Evolutionary conservation across 2,329 filamentous ascomycete genomes (phyloP).

Genomic region (Penicillium sp.): DNA sequence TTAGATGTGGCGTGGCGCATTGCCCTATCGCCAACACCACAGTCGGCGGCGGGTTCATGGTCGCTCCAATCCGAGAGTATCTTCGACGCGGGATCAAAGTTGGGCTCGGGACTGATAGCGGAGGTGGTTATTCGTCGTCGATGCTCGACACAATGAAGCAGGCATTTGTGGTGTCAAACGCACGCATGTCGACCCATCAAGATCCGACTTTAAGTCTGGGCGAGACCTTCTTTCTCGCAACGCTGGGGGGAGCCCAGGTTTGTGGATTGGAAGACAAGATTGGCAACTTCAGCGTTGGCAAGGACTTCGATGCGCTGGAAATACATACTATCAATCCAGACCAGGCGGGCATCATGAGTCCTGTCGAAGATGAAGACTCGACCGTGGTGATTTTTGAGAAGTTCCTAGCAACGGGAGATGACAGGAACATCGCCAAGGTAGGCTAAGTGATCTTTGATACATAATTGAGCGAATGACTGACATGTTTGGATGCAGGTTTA

Average conservation of each 20-base stretch:
- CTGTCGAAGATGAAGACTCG: slow-evolving; percentile 48
- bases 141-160: slow-evolving; percentile 47
- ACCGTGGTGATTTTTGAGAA: slow-evolving; percentile 52
- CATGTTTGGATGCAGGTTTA: slow-evolving; percentile 25
- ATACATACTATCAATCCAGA: slow-evolving; percentile 38
- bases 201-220: slow-evolving; percentile 47
- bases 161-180: slow-evolving; percentile 49
- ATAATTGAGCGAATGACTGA: no score
- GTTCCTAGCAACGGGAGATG: slow-evolving; percentile 61
- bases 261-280: slow-evolving; percentile 50
- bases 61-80: slow-evolving; percentile 54
- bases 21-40: slow-evolving; percentile 62
- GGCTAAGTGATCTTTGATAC: no score
- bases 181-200: slow-evolving; percentile 27
- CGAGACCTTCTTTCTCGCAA: slow-evolving; percentile 57
- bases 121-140: slow-evolving; percentile 56
- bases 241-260: slow-evolving; percentile 56
- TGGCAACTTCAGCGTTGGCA: slow-evolving; percentile 54
- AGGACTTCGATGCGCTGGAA: slow-evolving; percentile 57
- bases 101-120: slow-evolving; percentile 60
- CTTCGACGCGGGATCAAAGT: slow-evolving; percentile 56
- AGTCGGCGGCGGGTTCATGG: slow-evolving; percentile 53
- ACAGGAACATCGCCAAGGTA: slow-evolving; percentile 55
- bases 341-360: slow-evolving; percentile 46
- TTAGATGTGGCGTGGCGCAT: slow-evolving; percentile 57